Evolutionary conservation across 257 asterid genomes (phyloP).

Genomic region (Nicotiana benthamiana): DNA sequence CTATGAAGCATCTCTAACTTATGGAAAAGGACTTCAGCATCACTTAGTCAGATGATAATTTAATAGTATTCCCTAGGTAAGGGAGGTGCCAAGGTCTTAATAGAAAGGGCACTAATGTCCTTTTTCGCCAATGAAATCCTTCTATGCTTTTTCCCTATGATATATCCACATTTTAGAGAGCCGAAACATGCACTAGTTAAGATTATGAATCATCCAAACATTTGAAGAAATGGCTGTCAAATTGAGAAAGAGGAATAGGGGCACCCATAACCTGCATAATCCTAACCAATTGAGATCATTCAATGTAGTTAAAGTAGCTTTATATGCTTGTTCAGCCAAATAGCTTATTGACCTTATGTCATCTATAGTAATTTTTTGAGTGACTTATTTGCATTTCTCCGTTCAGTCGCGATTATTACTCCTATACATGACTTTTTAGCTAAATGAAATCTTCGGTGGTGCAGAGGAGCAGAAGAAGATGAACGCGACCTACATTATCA

Average conservation of each 20-base stretch:
- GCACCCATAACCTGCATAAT: not conserved
- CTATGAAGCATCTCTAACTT: not conserved
- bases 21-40: not conserved
- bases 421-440: not conserved
- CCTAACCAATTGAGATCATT: not conserved
- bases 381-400: not conserved
- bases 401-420: not conserved
- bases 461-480: conserved; percentile 84
- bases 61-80: not conserved
- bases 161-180: not conserved
- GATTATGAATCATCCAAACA: not conserved
- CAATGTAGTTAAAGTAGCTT: not conserved
- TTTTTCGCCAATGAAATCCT: not conserved
- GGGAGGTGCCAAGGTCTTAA: not conserved
- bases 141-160: not conserved
- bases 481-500: conserved; percentile 90
- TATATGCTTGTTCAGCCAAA: not conserved
- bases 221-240: not conserved
- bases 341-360: not conserved
- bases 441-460: not conserved
- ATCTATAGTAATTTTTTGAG: not conserved
- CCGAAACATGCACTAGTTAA: not conserved
- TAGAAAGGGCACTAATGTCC: not conserved
- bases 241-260: not conserved
- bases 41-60: not conserved